These are phyloP conservation scores for Tricholoma terreum DNA, from an alignment of 768 basidiomycete species.

Conservation along the genomic window DNA sequence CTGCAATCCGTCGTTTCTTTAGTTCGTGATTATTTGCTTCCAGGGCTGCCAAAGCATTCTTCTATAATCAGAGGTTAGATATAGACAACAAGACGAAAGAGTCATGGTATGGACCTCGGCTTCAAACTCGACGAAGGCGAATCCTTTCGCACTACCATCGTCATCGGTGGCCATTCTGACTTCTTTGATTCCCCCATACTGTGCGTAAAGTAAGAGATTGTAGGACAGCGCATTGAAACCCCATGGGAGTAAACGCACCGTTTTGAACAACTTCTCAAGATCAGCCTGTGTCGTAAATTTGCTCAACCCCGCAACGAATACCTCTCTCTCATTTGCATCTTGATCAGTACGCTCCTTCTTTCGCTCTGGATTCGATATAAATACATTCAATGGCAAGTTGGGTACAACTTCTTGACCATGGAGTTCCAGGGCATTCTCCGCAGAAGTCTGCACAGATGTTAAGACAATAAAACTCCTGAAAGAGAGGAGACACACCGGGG, in stretches of 20 bases:
- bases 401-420: slow-evolving; percentile 75
- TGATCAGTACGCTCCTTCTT: slow-evolving; percentile 90
- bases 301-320: slow-evolving; percentile 86
- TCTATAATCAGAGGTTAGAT: slow-evolving; percentile 35
- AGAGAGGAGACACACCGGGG: slow-evolving; percentile 57
- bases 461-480: background rate
- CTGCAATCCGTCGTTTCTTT: slow-evolving; percentile 86
- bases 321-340: slow-evolving; percentile 76
- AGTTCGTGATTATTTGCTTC: slow-evolving; percentile 83
- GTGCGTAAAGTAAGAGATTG: slow-evolving; percentile 3
- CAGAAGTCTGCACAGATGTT: slow-evolving; percentile 45
- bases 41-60: slow-evolving; percentile 67
- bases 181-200: slow-evolving; percentile 85
- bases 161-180: slow-evolving; percentile 76
- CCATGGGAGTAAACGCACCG: slow-evolving; percentile 43
- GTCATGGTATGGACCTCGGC: slow-evolving; percentile 52
- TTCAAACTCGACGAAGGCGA: slow-evolving; percentile 91
- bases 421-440: slow-evolving; percentile 74
- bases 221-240: background rate
- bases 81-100: background rate
- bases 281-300: slow-evolving; percentile 76
- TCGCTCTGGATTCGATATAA: slow-evolving; percentile 85
- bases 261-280: slow-evolving; percentile 72
- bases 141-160: slow-evolving; percentile 71
- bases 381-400: slow-evolving; percentile 67